Evolutionary conservation across 2,329 filamentous ascomycete species (phyloP).

Genomic region (Microsporum canis): DNA sequence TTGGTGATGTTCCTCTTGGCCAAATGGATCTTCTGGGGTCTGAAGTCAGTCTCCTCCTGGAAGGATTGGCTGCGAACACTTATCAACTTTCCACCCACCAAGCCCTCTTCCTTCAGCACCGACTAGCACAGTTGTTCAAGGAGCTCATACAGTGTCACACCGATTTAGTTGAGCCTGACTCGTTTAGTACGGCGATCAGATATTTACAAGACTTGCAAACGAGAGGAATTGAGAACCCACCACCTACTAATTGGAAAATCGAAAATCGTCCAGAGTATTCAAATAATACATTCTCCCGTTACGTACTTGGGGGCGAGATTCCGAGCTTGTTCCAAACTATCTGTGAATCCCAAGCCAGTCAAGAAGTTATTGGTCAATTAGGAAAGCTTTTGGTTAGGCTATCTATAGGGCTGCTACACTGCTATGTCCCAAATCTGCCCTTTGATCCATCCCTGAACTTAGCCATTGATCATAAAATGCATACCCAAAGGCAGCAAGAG

Average conservation of each 20-base stretch:
- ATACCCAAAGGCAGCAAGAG: constrained; percentile 45
- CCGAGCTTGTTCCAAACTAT: background rate
- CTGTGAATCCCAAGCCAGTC: constrained; percentile 4
- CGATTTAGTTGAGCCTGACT: constrained; percentile 25
- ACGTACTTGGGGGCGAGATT: background rate
- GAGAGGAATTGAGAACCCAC: background rate
- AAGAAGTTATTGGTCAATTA: constrained; percentile 25
- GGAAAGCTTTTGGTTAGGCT: constrained; percentile 65
- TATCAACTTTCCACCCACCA: constrained; percentile 42
- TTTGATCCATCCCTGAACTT: constrained; percentile 64
- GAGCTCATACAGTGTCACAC: constrained; percentile 28
- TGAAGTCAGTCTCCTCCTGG: constrained; percentile 52
- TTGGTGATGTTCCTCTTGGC: constrained; percentile 46
- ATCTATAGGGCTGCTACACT: constrained; percentile 58
- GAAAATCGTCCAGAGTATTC: background rate
- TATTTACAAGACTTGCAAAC: constrained; percentile 14
- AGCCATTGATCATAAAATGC: constrained; percentile 51
- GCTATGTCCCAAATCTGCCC: constrained; percentile 76
- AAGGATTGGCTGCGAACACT: constrained; percentile 43
- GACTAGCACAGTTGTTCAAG: constrained; percentile 32
- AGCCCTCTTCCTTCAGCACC: constrained; percentile 37
- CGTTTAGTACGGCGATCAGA: constrained; percentile 17
- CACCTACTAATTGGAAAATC: background rate
- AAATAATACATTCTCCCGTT: background rate
- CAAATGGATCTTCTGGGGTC: constrained; percentile 53